Percentiles rank a stretch among this genome's conserved stretches.
Evolutionary conservation across 306 rosid species (phyloP).

Genomic region (Psophocarpus tetragonolobus): DNA sequence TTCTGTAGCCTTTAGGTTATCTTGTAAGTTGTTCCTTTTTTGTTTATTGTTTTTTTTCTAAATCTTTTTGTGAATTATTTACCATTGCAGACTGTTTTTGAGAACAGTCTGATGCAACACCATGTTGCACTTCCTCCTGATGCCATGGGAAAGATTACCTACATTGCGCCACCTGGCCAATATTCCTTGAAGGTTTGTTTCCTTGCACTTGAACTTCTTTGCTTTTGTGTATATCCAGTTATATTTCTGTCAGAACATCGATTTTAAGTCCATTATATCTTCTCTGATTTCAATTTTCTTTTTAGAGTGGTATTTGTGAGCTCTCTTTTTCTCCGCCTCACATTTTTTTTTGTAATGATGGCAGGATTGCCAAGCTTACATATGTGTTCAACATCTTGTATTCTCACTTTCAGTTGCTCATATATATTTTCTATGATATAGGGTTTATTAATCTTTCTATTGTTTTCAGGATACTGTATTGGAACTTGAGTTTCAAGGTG

Average conservation of each 20-base stretch:
- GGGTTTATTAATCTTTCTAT: constrained; percentile 28
- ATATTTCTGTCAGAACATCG: constrained; percentile 7
- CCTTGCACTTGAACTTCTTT: constrained; percentile 2
- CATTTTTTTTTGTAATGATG: constrained; percentile 9
- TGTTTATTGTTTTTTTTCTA: constrained; percentile 21
- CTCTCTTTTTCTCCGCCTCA: constrained; percentile 20
- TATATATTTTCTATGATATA: neutral
- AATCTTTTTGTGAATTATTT: constrained; percentile 30
- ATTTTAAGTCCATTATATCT: neutral
- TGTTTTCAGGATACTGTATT: constrained; percentile 83
- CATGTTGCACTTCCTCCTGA: constrained; percentile 92
- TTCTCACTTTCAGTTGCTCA: constrained; percentile 18
- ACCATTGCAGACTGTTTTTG: constrained; percentile 73
- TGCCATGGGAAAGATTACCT: constrained; percentile 95
- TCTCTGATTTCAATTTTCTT: neutral
- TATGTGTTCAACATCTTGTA: neutral
- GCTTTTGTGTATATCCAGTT: constrained; percentile 4
- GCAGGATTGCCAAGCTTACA: neutral
- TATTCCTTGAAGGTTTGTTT: constrained; percentile 79
- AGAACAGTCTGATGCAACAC: constrained; percentile 94
- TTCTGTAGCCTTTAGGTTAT: constrained; percentile 31
- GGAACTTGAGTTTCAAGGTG: constrained; percentile 99
- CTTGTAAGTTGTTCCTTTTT: constrained; percentile 15
- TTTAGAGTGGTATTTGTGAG: constrained; percentile 7
- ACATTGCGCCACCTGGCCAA: constrained; percentile 91